Percentiles rank a stretch among this genome's conserved stretches.
Evolutionary conservation across 768 basidiomycete genomes (phyloP).

Genomic region (Pleurotus djamor): DNA sequence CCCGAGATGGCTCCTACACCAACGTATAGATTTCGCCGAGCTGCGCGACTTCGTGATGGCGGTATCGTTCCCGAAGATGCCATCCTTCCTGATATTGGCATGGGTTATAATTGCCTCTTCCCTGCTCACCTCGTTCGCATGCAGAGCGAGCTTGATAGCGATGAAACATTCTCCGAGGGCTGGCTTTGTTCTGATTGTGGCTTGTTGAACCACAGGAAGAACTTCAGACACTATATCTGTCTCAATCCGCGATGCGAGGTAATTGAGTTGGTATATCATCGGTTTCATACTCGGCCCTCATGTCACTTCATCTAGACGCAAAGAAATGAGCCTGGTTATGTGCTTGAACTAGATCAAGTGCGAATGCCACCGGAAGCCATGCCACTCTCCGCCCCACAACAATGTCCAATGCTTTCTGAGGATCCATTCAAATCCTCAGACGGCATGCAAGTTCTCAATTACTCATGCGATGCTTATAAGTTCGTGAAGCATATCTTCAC

Average conservation of each 20-base stretch:
- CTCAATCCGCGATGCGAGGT: neutral
- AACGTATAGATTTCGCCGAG: neutral
- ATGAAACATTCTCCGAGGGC: neutral
- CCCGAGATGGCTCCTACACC: neutral
- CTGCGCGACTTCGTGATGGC: neutral
- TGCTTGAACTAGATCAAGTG: neutral
- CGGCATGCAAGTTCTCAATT: neutral
- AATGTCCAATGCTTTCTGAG: neutral
- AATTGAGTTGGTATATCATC: neutral
- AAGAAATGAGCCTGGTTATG: neutral
- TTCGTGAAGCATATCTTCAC: slow-evolving; percentile 1
- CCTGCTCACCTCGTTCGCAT: neutral
- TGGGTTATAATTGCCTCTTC: neutral
- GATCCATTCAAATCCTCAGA: neutral
- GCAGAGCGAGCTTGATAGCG: neutral
- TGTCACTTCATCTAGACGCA: neutral
- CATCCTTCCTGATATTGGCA: neutral
- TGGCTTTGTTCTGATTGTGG: neutral
- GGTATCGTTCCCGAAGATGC: neutral
- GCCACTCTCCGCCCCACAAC: neutral
- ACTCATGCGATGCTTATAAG: neutral
- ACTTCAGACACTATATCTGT: slow-evolving; percentile 1
- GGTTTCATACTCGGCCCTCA: neutral
- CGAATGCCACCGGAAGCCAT: neutral
- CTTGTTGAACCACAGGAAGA: neutral